Conservation (phyloP, 2,329 filamentous ascomycete genomes). For the Neofusicoccum ribis region DNA sequence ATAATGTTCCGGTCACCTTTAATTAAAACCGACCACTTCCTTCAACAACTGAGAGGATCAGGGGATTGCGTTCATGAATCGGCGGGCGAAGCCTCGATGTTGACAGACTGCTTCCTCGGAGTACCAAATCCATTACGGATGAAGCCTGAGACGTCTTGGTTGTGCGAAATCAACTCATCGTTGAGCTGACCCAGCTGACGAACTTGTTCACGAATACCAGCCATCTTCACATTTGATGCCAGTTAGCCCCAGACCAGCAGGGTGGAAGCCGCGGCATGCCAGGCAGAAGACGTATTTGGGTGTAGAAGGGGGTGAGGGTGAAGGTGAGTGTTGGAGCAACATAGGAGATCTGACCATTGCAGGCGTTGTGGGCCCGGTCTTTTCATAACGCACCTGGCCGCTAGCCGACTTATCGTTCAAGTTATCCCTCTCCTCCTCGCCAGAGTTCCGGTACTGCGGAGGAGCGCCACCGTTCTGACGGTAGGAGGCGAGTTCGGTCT, state of each 20-base stretch:
- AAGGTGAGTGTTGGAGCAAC: not conserved
- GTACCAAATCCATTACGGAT: slow-evolving; percentile 4
- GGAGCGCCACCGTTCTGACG: slow-evolving; percentile 17
- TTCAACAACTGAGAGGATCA: too few species aligned
- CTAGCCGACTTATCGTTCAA: slow-evolving; percentile 1
- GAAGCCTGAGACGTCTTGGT: slow-evolving; percentile 8
- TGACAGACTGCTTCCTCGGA: not conserved
- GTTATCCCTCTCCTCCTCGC: not conserved
- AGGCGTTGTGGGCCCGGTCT: slow-evolving; percentile 1
- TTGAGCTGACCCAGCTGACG: slow-evolving; percentile 19
- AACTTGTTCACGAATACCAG: slow-evolving; percentile 16
- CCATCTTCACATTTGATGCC: slow-evolving; percentile 14
- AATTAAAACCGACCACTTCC: not conserved
- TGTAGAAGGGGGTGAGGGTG: not conserved
- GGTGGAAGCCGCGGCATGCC: not conserved
- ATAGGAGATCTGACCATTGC: slow-evolving; percentile 17
- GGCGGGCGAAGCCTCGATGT: not conserved
- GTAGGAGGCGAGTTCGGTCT: slow-evolving; percentile 8
- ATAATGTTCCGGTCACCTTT: not conserved
- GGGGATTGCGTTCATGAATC: not conserved
- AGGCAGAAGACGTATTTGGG: not conserved
- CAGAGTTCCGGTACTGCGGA: slow-evolving; percentile 8
- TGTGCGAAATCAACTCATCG: slow-evolving; percentile 17
- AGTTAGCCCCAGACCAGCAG: not conserved
- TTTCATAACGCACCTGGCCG: slow-evolving; percentile 16